Evolutionary conservation across 305 asterid genomes (phyloP), one percentile per base, ranked within the genome.

Genomic region (Rubia balearica): DNA sequence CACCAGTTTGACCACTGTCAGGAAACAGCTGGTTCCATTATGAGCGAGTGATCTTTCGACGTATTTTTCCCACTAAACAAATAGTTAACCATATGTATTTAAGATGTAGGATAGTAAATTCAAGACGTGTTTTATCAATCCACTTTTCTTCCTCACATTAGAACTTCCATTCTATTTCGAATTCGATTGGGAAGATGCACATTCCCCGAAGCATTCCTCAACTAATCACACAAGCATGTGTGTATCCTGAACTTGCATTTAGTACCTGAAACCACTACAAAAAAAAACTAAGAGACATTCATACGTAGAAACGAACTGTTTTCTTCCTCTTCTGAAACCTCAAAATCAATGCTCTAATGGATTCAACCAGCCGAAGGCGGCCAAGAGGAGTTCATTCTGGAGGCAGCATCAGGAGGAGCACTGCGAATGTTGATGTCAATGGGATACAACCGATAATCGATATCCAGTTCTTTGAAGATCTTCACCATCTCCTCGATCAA

Each of bases 401-500:
- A 48, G 17, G 83, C 73, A 10, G 67, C 53, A 8, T 56, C 14
- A 41, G 79, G 72, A 24, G 74, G 83, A 74, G 76, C 63, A 64
- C 63, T 70, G 66, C 77, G 81, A 16, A 81, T 36, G 41, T 79
- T 79, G 69, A 81, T 61, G 10, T 81, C 81, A 0, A 76, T 0
- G 16, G 85, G 85, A 48, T 70, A 70, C 73, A 81, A 63, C 8
- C 85, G 83, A 56, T 81, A 83, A 33, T 85, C 83, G 36, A 85
- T 81, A 38, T 81, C 87, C 11, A 81, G 78, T 13, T 85, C 87
- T 56, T 69, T 78, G 60, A 77, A 83, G 38, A 73, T 75, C 17
- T 81, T 81, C n/a, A 77, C 57, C 85, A 85, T 77, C 69, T 85
- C 86, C 65, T 85, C 88, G 7, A 82, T 40, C 70, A 85, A 48